phyloP scores from a whole-genome alignment of 768 basidiomycete genomes.

The Boletus insuetus region DNA sequence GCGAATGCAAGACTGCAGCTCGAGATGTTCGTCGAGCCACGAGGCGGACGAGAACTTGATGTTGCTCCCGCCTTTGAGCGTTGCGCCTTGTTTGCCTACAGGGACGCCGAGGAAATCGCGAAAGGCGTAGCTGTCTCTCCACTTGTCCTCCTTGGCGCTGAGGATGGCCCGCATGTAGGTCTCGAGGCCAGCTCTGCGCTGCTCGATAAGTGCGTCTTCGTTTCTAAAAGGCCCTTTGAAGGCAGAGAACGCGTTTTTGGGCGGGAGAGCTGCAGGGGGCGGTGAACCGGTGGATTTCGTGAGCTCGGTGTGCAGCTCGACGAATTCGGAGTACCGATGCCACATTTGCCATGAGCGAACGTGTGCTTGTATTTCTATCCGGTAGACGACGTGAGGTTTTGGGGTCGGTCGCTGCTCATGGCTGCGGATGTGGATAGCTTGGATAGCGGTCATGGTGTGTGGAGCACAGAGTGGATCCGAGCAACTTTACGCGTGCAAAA shows the following conservation, averaged over 20 bases:
- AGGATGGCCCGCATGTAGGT: constrained; percentile 84
- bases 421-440: constrained; percentile 67
- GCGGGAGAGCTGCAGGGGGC: constrained; percentile 79
- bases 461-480: constrained; percentile 1
- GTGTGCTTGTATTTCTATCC: constrained; percentile 81
- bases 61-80: constrained; percentile 26
- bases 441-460: constrained; percentile 63
- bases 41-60: constrained; percentile 67
- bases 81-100: constrained; percentile 48
- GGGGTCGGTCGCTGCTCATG: constrained; percentile 68
- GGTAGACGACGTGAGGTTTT: constrained; percentile 79
- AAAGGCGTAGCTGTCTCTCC: constrained; percentile 79
- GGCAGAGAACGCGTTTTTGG: constrained; percentile 77
- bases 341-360: constrained; percentile 93
- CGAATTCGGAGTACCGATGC: constrained; percentile 94
- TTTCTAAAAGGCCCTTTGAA: constrained; percentile 49
- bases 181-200: constrained; percentile 76
- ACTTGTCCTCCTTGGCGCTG: constrained; percentile 73
- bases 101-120: constrained; percentile 87
- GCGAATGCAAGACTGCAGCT: constrained; percentile 72
- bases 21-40: constrained; percentile 89
- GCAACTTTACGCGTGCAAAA: background rate
- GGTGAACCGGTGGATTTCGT: constrained; percentile 73
- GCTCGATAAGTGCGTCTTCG: constrained; percentile 66
- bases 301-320: constrained; percentile 80